Base-by-base conservation (phyloP, 345 rosid species). In the Aquilaria yunnanensis region DNA sequence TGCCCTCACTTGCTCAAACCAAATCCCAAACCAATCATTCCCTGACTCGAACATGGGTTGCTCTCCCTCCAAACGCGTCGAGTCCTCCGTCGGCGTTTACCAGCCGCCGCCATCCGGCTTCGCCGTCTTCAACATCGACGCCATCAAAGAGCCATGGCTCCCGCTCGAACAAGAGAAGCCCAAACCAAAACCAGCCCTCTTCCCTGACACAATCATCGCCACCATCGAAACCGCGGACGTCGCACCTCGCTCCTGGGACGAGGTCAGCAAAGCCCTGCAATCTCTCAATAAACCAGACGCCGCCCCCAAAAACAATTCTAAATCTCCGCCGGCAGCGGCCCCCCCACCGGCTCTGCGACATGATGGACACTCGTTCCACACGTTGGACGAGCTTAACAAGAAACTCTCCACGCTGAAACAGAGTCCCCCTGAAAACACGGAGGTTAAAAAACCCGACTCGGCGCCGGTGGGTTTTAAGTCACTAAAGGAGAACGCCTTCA, bases 161-260 rank as follows among this genome's bases (percentile, higher is more conserved):
- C 71, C 69, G 9, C 60, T 59, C 23, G 75, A 71, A 12, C 74
- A 63, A n/a, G 83, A 77, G 49, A 79, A 81, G 65, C 74, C 75
- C 50, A 43, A 70, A 6, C 70, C 55, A 47, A 52, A 78, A 3
- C 96, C 88, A 0, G 54, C 75, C 34, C 66, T 69, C 0, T 63
- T 87, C 33, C 81, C 75, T 2, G 90, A 91, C 37, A 90, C 85
- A 70, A 65, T 87, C 33, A 80, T 78, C 3, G 88, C 89, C 37
- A 90, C 85, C 69, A 84, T 83, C 66, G 70, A 70, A 43, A 80
- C 67, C 60, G 56, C 78, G 29, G 96, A 82, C 2, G 12, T 78
- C 10, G 86, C 79, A n/a, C 96, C 98, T 67, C 85, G 77, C 52
- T 79, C 99, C 5, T 91, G 99, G 98, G 92, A 82, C 12, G 99